Evolutionary conservation across 495 filamentous ascomycete species (phyloP).

Genomic region (Penicillium simplicissimum): DNA sequence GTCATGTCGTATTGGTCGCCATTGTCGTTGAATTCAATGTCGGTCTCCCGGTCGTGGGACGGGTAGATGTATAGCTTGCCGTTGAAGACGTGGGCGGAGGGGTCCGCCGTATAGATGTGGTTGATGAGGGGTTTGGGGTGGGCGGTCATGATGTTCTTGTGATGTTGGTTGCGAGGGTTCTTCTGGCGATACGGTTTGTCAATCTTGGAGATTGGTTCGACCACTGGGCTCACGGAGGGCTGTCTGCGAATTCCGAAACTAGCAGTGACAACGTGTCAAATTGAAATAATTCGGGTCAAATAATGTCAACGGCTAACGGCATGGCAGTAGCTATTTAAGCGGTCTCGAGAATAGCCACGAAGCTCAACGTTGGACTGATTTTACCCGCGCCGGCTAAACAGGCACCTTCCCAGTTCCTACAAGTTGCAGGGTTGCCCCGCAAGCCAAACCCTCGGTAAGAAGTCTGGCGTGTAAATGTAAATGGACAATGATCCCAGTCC

Average conservation of each 20-base stretch:
- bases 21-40: constrained; percentile 67
- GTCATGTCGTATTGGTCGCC: constrained; percentile 81
- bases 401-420: too few species aligned
- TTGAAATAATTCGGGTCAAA: too few species aligned
- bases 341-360: neutral
- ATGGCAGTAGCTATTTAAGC: neutral
- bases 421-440: neutral
- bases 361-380: neutral
- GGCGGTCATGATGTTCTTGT: neutral
- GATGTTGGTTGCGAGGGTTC: neutral
- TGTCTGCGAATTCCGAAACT: too few species aligned
- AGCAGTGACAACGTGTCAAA: too few species aligned
- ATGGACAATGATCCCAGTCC: neutral
- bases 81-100: constrained; percentile 52
- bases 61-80: constrained; percentile 53
- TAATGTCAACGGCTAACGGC: too few species aligned
- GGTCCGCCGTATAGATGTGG: constrained; percentile 64
- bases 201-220: too few species aligned
- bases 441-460: neutral
- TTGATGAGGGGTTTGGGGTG: constrained; percentile 53
- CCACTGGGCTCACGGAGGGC: too few species aligned
- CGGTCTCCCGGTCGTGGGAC: constrained; percentile 46
- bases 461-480: too few species aligned
- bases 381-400: constrained; percentile 2
- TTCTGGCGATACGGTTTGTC: neutral